Conservation (phyloP, 2,329 filamentous ascomycete species). For the Thelonectria olida region DNA sequence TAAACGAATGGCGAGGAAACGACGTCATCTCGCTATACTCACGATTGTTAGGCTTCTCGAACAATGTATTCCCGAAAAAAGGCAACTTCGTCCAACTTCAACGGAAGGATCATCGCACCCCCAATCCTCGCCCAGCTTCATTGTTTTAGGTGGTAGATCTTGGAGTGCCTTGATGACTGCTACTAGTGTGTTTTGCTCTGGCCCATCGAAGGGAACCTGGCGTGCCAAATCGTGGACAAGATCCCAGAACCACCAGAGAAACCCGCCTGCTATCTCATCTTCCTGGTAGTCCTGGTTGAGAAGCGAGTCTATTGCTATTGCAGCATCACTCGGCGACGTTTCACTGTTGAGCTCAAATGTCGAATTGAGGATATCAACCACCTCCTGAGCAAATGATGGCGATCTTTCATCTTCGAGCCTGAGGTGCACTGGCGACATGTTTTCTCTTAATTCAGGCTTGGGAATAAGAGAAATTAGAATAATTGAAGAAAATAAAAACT, state of each 20-base stretch:
- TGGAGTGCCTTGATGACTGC: conserved; percentile 16
- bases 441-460: neutral
- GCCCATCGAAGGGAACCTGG: conserved; percentile 29
- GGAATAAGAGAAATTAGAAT: neutral
- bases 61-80: conserved; percentile 14
- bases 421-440: conserved; percentile 2
- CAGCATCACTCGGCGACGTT: neutral
- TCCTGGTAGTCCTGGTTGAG: neutral
- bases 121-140: conserved; percentile 2
- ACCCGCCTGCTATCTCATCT: conserved; percentile 10
- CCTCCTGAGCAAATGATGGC: conserved; percentile 14
- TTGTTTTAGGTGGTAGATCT: neutral
- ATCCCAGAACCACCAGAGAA: conserved; percentile 37
- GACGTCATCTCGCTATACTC: too few species aligned
- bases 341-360: neutral
- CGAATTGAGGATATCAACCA: conserved; percentile 20
- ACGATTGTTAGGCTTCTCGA: conserved; percentile 11
- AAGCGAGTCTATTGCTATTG: conserved; percentile 16
- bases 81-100: conserved; percentile 15
- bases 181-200: conserved; percentile 24
- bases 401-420: conserved; percentile 9
- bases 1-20: too few species aligned
- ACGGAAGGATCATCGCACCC: neutral
- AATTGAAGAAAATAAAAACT: too few species aligned
- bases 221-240: conserved; percentile 31